Base-by-base conservation (phyloP, 805 yeast genomes). In the Myxozyma neotropica region DNA sequence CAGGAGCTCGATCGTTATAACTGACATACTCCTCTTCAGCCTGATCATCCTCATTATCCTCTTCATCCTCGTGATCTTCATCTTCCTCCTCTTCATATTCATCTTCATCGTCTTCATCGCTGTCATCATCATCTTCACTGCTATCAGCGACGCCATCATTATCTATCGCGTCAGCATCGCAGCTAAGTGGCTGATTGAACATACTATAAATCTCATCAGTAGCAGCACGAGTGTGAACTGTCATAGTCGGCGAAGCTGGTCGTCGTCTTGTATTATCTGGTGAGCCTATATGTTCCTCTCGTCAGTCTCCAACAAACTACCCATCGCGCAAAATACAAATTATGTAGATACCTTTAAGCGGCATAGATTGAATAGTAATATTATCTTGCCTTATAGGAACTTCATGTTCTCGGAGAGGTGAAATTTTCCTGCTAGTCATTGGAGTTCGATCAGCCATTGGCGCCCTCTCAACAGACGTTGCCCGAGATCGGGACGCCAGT, bases 211-310 rank as follows among this genome's bases (percentile, higher is more conserved):
- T 85, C 66, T 89, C 96, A 55, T 83, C 81, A 57, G 84, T 81
- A 1, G 96, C 93, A 67, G 84, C 83, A 52, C 84, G 83, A 0
- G 96, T 87, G 69, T 81, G 86, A 69, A 86, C 74, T 0, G 97
- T 91, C 64, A 87, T 80, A 0, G 96, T 90, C 0, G 95, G 96
- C 0, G 95, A 87, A 13, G 78, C 75, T 2, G 83, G 80, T 31
- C 71, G 68, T 61, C 38, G 46, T 13, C 63, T 44, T 17, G 26
- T 19, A 39, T 66, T 19, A 12, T 67, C 66, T 1, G 74, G 71
- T 3, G 71, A 67, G 44, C 68, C 67, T 52, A 15, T 19, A 48
- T 24, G 36, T 27, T 23, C 4, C 23, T 13, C 7, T 2, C n/a
- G 43, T 38, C n/a, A 38, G 21, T 29, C 33, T 29, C 10, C 33